Conservation (phyloP, 2,329 filamentous ascomycete genomes). For the Thyridium curvatum region DNA sequence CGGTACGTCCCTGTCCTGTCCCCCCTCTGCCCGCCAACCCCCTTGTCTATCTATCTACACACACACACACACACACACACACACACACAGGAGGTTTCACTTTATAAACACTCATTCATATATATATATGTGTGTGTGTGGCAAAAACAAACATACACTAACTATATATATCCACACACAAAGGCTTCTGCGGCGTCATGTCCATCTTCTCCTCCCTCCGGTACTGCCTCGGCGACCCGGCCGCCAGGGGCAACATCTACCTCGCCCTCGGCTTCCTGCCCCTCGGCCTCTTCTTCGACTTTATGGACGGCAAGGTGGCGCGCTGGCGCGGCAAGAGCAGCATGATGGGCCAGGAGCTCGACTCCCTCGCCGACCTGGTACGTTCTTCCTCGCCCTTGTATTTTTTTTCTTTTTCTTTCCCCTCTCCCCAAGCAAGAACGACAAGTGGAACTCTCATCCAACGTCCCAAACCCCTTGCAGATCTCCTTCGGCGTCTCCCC, state of each 20-base stretch:
- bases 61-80: too few relatives aligned
- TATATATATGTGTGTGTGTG: too few relatives aligned
- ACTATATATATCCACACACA: constrained; percentile 8
- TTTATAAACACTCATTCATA: too few relatives aligned
- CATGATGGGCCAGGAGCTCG: constrained; percentile 95
- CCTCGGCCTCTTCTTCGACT: constrained; percentile 93
- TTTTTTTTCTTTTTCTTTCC: too few relatives aligned
- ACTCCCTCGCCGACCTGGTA: constrained; percentile 93
- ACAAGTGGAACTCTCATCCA: too few relatives aligned
- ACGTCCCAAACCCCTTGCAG: too few relatives aligned
- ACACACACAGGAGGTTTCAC: too few relatives aligned
- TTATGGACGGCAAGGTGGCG: constrained; percentile 95
- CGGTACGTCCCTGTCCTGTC: constrained; percentile 34
- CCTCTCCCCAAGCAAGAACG: too few relatives aligned
- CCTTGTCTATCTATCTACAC: not conserved
- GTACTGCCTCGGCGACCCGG: constrained; percentile 73
- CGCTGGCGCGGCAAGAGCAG: constrained; percentile 95
- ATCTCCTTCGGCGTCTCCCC: constrained; percentile 94
- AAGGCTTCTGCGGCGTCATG: constrained; percentile 84
- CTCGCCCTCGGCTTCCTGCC: constrained; percentile 81
- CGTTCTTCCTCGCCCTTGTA: too few relatives aligned
- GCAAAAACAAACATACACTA: too few relatives aligned
- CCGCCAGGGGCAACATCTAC: constrained; percentile 66
- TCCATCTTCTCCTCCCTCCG: constrained; percentile 92
- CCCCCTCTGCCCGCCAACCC: not conserved